phyloP scores from a whole-genome alignment of 441 rosid genomes.

The Populus hybrid region DNA sequence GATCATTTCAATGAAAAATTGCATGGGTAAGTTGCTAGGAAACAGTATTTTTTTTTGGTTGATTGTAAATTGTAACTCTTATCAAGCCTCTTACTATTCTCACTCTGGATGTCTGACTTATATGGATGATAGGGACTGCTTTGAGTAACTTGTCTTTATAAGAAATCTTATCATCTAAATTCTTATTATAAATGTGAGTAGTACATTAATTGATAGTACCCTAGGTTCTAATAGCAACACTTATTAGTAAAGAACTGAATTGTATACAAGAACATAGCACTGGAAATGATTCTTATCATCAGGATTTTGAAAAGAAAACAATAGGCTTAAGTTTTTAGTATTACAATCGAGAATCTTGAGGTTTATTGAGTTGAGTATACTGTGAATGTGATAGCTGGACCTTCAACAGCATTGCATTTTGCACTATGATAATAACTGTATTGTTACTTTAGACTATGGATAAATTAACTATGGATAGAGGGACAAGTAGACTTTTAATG shows the following conservation, averaged over 20 bases:
- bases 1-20: constrained; percentile 74
- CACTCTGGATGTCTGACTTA: background rate
- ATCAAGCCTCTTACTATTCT: background rate
- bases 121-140: background rate
- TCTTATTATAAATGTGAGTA: too few relatives aligned
- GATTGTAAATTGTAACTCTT: background rate
- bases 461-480: background rate
- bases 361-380: too few relatives aligned
- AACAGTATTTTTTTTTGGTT: background rate
- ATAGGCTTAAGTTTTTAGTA: too few relatives aligned
- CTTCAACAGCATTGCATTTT: background rate
- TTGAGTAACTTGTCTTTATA: background rate
- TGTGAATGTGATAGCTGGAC: too few relatives aligned
- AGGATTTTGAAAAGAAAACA: too few relatives aligned
- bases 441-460: background rate
- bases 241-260: too few relatives aligned
- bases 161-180: background rate
- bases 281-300: too few relatives aligned
- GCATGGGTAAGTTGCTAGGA: constrained; percentile 57
- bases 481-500: background rate
- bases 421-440: background rate
- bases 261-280: too few relatives aligned
- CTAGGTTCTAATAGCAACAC: too few relatives aligned
- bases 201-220: too few relatives aligned
- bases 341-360: too few relatives aligned